These are phyloP conservation scores for Ascocoryne sarcoides DNA, from an alignment of 2,329 filamentous ascomycete species.

Conservation along the genomic window DNA sequence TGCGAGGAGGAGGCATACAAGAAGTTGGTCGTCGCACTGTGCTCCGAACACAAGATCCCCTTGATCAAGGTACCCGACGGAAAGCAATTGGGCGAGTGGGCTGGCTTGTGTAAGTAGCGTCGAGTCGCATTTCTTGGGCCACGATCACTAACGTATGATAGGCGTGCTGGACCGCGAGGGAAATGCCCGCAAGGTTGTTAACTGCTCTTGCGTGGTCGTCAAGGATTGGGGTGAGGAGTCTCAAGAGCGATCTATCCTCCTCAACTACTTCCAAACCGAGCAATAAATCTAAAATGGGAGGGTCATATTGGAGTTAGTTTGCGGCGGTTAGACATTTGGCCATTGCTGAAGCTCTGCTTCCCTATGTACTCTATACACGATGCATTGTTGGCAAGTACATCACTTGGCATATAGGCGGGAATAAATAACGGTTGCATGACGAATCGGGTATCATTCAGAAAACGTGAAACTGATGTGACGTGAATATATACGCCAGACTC, in stretches of 20 bases:
- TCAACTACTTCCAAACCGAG: constrained; percentile 99
- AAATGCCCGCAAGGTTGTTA: constrained; percentile 99
- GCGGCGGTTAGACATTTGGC: constrained; percentile 24
- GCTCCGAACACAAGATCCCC: constrained; percentile 99
- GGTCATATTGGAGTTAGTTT: constrained; percentile 22
- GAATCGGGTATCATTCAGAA: neutral
- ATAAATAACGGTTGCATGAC: constrained; percentile 1
- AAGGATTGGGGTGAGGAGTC: constrained; percentile 99
- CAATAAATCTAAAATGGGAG: constrained; percentile 41
- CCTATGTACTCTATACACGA: constrained; percentile 27
- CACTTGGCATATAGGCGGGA: constrained; percentile 25
- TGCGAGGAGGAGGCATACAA: constrained; percentile 99
- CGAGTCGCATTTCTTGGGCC: too few species aligned
- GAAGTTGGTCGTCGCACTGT: constrained; percentile 98
- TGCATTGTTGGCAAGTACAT: constrained; percentile 24
- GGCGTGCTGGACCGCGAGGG: constrained; percentile 98
- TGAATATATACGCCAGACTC: constrained; percentile 7
- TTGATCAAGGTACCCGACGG: constrained; percentile 99
- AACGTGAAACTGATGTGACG: neutral
- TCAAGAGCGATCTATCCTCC: constrained; percentile 95
- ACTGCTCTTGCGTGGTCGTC: constrained; percentile 99
- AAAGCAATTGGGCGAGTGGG: constrained; percentile 99
- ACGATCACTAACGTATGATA: too few species aligned
- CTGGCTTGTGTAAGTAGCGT: constrained; percentile 86
- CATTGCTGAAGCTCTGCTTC: constrained; percentile 21